Base-by-base conservation (phyloP, 129 eudicot species). In the Centaurea solstitialis region DNA sequence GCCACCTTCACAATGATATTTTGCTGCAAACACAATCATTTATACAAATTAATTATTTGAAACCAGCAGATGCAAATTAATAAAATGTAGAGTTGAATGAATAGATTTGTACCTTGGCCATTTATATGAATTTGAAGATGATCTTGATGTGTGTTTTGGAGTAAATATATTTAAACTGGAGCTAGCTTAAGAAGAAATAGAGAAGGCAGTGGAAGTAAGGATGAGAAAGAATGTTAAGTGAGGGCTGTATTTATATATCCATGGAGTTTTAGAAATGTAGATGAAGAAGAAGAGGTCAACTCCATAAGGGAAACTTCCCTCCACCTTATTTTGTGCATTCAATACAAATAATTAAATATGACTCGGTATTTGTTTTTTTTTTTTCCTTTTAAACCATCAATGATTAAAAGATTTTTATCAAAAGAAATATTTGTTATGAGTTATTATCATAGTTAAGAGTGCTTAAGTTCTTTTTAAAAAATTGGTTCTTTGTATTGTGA, bases 1-100 rank as follows among this genome's bases (percentile, higher is more conserved):
- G 68, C 20, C 12, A 79, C 82, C 68, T 66, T 68, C 64, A 79
- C 62, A 1, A 79, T 69, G 3, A 79, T 59, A 20, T 69, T 79
- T 79, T 79, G 76, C 70, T 79, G 76, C 9, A 69, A 61, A 35
- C 18, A 41, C 72, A 35, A 35, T 38, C 6, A 5, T 0, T 53
- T 53, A 17, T 53, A n/a, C 22, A 74, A 47, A 47, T 47, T 59
- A 24, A 50, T 50, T 59, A n/a, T n/a, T n/a, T n/a, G n/a, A 28
- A 26, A 13, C 67, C 12, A 17, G 4, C 8, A 9, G 21, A n/a
- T 57, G 1, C 1, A 6, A 22, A 73, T 71, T n/a, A n/a, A n/a
- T n/a, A 53, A 53, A 71, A 71, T 38, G 20, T 3, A 3, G 75
- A 73, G 17, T 47, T 0, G 26, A 13, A 47, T 47, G n/a, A 47